Percentiles rank a stretch among this genome's conserved stretches.
Evolutionary conservation across 2,329 filamentous ascomycete genomes (phyloP).

Genomic region (Trichoderma sp.): DNA sequence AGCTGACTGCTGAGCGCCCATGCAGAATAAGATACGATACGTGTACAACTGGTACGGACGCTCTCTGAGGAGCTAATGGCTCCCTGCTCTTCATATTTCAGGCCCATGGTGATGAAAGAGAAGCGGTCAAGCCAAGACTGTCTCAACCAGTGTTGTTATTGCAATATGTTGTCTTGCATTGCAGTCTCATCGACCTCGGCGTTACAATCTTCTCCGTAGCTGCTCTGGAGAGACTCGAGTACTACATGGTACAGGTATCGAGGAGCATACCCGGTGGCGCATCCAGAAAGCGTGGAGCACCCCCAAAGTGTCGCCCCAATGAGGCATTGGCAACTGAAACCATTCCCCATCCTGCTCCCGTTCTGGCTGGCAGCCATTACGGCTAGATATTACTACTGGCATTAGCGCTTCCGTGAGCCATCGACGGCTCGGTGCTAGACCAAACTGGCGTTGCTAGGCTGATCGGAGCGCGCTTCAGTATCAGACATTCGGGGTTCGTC

Average conservation of each 20-base stretch:
- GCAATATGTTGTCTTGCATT: not conserved
- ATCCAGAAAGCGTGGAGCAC: not conserved
- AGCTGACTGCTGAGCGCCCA: not conserved
- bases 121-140: conserved; percentile 5
- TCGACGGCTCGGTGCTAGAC: not conserved
- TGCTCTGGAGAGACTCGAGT: not conserved
- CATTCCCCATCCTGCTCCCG: conserved; percentile 4
- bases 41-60: not conserved
- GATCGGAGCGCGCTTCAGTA: not conserved
- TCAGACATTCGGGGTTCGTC: not conserved
- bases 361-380: not conserved
- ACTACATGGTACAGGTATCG: not conserved
- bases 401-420: conserved; percentile 14
- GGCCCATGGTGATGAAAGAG: not conserved
- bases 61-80: not conserved
- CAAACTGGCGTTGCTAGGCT: conserved; percentile 5
- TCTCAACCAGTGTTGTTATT: not conserved
- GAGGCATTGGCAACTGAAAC: conserved; percentile 9
- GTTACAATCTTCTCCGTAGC: not conserved
- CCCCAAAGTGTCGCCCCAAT: conserved; percentile 2
- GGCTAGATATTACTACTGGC: conserved; percentile 4
- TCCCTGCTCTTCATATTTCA: not conserved
- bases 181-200: not conserved
- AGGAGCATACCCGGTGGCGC: not conserved
- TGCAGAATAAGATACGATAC: not conserved